Percentiles rank a stretch among this genome's conserved stretches.
Evolutionary conservation across 306 rosid species (phyloP).

Genomic region (Fragaria nilgerrensis): DNA sequence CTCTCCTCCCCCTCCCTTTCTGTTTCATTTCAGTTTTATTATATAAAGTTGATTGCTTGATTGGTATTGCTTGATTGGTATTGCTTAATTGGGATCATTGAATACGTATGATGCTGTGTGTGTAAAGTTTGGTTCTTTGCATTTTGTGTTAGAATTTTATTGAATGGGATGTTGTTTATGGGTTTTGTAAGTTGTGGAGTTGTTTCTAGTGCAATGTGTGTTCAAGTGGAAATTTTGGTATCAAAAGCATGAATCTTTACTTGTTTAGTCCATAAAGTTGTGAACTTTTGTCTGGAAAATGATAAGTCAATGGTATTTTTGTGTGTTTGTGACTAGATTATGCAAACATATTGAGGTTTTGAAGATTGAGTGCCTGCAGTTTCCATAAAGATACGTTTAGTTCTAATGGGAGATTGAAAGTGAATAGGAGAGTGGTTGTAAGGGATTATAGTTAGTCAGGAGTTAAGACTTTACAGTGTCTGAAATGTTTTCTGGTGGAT

Average conservation of each 20-base stretch:
- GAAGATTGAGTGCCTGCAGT: neutral
- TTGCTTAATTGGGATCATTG: neutral
- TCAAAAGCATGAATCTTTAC: neutral
- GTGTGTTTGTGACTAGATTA: neutral
- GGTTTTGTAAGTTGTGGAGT: neutral
- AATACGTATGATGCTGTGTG: neutral
- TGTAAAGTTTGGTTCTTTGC: neutral
- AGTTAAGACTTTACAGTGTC: neutral
- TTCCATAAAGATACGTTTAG: too few species aligned
- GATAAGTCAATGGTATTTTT: neutral
- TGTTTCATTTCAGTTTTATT: neutral
- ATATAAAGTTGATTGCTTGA: neutral
- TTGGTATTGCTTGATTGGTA: too few species aligned
- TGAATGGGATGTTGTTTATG: neutral
- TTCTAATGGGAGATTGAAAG: neutral
- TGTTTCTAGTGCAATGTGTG: neutral
- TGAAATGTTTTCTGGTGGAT: constrained; percentile 10
- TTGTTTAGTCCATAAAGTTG: neutral
- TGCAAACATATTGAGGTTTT: constrained; percentile 1
- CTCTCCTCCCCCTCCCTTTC: constrained; percentile 39
- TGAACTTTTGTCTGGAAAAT: neutral
- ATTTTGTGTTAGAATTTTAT: neutral
- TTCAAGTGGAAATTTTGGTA: neutral
- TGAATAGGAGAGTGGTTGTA: neutral
- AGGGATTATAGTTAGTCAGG: neutral